Conservation (phyloP, 2,329 filamentous ascomycete genomes). For the Claviceps maximensis region DNA sequence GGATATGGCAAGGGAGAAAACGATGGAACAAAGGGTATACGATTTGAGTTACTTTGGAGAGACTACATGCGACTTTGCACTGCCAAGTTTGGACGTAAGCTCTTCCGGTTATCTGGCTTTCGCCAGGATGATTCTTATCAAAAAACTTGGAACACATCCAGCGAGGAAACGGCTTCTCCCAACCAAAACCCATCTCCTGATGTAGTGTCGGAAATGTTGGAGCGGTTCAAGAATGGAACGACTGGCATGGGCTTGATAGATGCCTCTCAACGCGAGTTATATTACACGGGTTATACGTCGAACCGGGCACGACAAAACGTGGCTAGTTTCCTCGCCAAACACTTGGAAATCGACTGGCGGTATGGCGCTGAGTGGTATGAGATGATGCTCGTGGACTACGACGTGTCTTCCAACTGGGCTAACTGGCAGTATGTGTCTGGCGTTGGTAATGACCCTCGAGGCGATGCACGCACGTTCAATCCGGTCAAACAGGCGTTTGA, state of each 20-base stretch:
- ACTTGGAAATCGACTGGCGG: constrained; percentile 65
- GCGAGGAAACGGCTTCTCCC: constrained; percentile 14
- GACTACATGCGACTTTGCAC: constrained; percentile 72
- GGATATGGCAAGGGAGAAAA: constrained; percentile 62
- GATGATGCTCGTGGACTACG: constrained; percentile 60
- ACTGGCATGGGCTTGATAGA: constrained; percentile 70
- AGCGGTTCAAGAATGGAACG: constrained; percentile 50
- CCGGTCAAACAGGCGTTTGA: constrained; percentile 69
- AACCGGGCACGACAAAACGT: constrained; percentile 68
- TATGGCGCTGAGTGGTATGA: constrained; percentile 78
- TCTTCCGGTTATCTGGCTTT: constrained; percentile 56
- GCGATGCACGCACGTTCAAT: constrained; percentile 63
- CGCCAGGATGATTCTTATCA: constrained; percentile 28
- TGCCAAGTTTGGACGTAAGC: constrained; percentile 50
- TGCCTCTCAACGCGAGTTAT: constrained; percentile 60
- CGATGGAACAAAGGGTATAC: constrained; percentile 53
- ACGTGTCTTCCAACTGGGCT: constrained; percentile 63
- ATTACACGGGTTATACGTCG: constrained; percentile 64
- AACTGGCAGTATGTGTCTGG: constrained; percentile 77
- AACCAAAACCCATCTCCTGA: constrained; percentile 28
- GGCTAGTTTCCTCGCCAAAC: constrained; percentile 59
- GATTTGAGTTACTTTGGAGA: constrained; percentile 64
- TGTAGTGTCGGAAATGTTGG: constrained; percentile 34
- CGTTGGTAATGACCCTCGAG: constrained; percentile 66
- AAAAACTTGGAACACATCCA: constrained; percentile 36